phyloP scores from a whole-genome alignment of 192 early-diverging fungal species.

The Rhizoclosmatium sp. region DNA sequence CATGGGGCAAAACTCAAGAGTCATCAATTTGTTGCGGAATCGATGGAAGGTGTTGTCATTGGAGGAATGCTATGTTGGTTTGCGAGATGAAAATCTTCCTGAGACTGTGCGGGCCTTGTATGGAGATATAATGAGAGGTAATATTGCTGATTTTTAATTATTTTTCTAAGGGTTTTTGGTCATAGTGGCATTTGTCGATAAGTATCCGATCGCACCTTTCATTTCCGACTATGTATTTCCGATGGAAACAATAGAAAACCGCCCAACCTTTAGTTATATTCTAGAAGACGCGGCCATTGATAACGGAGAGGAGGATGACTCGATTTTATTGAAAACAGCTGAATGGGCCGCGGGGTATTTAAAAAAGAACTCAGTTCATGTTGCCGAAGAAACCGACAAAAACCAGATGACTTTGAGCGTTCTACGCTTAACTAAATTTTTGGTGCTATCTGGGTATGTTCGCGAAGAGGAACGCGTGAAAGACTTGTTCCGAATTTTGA shows the following conservation, averaged over 20 bases:
- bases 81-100: constrained; percentile 39
- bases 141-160: constrained; percentile 6
- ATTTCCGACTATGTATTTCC: constrained; percentile 35
- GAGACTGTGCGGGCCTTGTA: constrained; percentile 33
- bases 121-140: constrained; percentile 45
- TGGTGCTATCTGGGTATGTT: constrained; percentile 33
- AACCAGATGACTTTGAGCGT: constrained; percentile 32
- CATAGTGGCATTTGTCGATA: constrained; percentile 40
- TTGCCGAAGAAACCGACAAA: background rate
- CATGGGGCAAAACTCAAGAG: constrained; percentile 34
- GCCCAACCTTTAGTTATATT: constrained; percentile 27
- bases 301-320: background rate
- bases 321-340: background rate
- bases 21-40: constrained; percentile 26
- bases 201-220: constrained; percentile 26
- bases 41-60: constrained; percentile 27
- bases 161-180: background rate
- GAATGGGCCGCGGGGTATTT: constrained; percentile 16
- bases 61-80: constrained; percentile 35
- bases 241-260: constrained; percentile 1
- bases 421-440: constrained; percentile 26
- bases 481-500: constrained; percentile 26
- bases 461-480: constrained; percentile 15
- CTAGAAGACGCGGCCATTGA: constrained; percentile 17
- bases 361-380: constrained; percentile 6